A percentile compares a stretch with the other conserved stretches of the same genome.
These are phyloP conservation scores for Gnomoniopsis sp. DNA, from an alignment of 2,329 filamentous ascomycete genomes.

Conservation along the genomic window DNA sequence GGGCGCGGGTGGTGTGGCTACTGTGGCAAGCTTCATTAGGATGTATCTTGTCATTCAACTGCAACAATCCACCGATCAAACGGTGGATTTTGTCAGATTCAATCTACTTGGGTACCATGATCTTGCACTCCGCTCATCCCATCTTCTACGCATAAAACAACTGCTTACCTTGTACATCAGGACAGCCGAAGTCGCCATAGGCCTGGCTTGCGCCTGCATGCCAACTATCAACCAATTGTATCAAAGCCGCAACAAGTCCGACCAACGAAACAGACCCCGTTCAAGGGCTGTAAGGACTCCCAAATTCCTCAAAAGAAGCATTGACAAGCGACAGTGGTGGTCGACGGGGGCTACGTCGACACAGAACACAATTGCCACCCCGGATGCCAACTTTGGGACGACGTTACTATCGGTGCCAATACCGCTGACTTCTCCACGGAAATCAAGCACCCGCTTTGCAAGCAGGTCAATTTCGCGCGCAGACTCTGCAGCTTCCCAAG, in stretches of 20 bases:
- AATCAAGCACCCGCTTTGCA: neutral
- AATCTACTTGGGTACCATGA: constrained; percentile 8
- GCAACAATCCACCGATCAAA: neutral
- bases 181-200: constrained; percentile 6
- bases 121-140: neutral
- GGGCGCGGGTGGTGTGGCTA: constrained; percentile 4
- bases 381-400: neutral
- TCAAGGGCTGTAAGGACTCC: neutral
- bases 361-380: neutral
- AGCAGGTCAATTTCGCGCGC: neutral
- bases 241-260: neutral
- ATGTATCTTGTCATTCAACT: constrained; percentile 13
- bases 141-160: neutral
- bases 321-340: neutral
- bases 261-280: neutral
- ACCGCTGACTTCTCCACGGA: neutral
- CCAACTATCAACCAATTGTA: neutral
- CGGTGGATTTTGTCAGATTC: constrained; percentile 14
- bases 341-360: neutral
- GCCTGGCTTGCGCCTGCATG: constrained; percentile 7
- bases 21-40: constrained; percentile 4
- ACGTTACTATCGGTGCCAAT: neutral
- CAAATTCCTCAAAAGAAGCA: neutral
- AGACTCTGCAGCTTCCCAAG: neutral
- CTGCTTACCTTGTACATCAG: neutral